Percentiles rank a stretch among this genome's conserved stretches.
phyloP scores from a whole-genome alignment of 257 asterid species.

The Solanum rostratum region DNA sequence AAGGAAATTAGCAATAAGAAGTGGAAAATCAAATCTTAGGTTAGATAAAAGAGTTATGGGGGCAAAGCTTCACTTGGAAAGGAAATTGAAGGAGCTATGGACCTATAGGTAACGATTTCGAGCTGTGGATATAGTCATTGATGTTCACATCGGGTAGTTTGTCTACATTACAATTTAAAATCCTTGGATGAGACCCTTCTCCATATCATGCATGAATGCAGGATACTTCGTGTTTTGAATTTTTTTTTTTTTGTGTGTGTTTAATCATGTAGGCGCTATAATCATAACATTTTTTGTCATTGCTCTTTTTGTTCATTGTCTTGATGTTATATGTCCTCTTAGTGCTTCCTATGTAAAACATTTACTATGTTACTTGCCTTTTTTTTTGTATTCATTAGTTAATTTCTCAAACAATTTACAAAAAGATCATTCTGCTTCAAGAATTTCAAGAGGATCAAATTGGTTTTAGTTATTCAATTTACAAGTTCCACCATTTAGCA shows the following conservation, averaged over 20 bases:
- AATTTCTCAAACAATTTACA: background rate
- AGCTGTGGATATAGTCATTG: background rate
- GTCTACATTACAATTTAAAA: background rate
- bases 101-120: background rate
- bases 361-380: background rate
- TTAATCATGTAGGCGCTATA: background rate
- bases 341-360: background rate
- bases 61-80: no score
- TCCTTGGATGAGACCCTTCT: background rate
- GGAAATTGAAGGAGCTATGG: no score
- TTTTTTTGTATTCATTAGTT: no score
- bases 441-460: background rate
- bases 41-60: no score
- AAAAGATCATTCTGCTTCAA: background rate
- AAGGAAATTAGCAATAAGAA: no score
- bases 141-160: background rate
- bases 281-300: background rate
- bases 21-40: no score
- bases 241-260: no score
- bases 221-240: background rate
- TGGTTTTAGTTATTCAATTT: background rate
- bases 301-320: background rate
- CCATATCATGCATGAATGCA: background rate
- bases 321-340: background rate
- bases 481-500: background rate